These are phyloP conservation scores for Geranium rotundifolium DNA, from an alignment of 345 rosid species.

Conservation along the genomic window DNA sequence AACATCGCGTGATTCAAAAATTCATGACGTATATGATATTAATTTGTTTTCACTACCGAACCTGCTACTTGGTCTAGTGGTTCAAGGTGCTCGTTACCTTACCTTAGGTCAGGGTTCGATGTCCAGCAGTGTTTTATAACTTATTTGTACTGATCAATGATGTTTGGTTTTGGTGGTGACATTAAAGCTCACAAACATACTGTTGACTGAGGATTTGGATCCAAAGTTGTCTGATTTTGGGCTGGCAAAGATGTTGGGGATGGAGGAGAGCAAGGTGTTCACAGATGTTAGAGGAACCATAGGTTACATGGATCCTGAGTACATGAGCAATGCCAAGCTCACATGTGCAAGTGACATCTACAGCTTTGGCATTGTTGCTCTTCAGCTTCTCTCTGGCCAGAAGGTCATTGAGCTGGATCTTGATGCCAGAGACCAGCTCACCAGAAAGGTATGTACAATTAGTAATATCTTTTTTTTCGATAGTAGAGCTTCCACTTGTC, in stretches of 20 bases:
- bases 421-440: constrained; percentile 52
- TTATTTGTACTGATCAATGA: too few relatives aligned
- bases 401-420: constrained; percentile 52
- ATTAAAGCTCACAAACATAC: constrained; percentile 58
- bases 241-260: constrained; percentile 50
- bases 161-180: too few relatives aligned
- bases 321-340: constrained; percentile 56
- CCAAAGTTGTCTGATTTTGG: constrained; percentile 64
- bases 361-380: constrained; percentile 54
- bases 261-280: constrained; percentile 66
- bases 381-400: constrained; percentile 56
- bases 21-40: too few relatives aligned
- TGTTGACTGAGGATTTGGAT: constrained; percentile 41
- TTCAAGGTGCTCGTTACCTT: too few relatives aligned
- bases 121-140: too few relatives aligned
- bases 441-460: constrained; percentile 37
- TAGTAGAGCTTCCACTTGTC: too few relatives aligned
- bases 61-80: too few relatives aligned
- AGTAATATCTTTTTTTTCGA: background rate
- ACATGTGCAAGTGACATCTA: constrained; percentile 58
- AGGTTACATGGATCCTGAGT: constrained; percentile 69
- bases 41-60: too few relatives aligned
- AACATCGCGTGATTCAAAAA: too few relatives aligned
- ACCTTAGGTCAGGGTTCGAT: too few relatives aligned
- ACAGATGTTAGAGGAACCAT: constrained; percentile 72